These are phyloP conservation scores for Micractinium sp. DNA, from an alignment of 139 green algal genomes.

Conservation along the genomic window DNA sequence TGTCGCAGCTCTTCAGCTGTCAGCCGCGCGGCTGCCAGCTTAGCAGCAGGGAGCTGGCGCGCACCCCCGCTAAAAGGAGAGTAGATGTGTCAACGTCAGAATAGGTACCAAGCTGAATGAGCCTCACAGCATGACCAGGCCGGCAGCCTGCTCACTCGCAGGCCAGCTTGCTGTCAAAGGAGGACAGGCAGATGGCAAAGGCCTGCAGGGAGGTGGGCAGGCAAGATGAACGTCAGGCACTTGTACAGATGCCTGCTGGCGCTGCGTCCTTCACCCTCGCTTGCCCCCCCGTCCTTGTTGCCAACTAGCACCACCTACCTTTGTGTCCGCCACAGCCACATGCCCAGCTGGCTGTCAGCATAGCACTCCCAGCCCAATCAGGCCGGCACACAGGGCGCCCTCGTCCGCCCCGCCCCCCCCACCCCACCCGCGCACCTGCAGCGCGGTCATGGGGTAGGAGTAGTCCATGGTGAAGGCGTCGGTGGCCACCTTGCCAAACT, in stretches of 20 bases:
- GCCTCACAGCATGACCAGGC: no score
- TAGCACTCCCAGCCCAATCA: not conserved
- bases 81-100: no score
- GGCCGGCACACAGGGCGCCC: not conserved
- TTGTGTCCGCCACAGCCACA: no score
- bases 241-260: not conserved
- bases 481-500: conserved; percentile 92
- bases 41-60: no score
- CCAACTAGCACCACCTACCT: not conserved
- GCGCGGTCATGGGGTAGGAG: conserved; percentile 78
- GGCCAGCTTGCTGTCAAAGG: conserved; percentile 94
- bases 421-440: conserved; percentile 46
- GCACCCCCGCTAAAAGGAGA: no score
- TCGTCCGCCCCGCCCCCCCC: not conserved
- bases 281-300: no score
- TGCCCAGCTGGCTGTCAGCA: not conserved
- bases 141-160: not conserved
- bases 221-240: not conserved
- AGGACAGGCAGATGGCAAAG: conserved; percentile 92
- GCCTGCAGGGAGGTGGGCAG: conserved; percentile 68
- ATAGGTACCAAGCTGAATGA: no score
- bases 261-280: not conserved
- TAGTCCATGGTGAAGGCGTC: conserved; percentile 97
- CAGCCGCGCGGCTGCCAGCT: no score
- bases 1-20: no score